Base-by-base conservation (phyloP, 257 asterid genomes). In the Asclepias syriaca region DNA sequence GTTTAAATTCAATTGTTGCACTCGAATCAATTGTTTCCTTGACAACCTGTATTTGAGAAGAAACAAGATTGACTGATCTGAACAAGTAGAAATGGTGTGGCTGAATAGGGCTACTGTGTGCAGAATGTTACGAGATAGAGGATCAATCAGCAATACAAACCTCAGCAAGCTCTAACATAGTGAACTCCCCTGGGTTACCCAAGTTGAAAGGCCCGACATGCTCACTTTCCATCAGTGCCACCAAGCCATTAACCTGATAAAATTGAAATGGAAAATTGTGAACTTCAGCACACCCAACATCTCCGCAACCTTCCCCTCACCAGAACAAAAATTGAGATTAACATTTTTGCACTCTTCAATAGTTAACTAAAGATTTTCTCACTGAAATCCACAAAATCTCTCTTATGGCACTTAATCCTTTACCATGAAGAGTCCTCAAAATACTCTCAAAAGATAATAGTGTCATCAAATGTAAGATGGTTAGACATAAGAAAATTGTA, bases 11-110 rank as follows among this genome's bases (percentile, higher is more conserved):
- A 16, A 95, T 87, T 0, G 85, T 79, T 5, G 98, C 97, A 66
- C 98, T 87, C 5, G 98, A 87, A 81, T 92, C 99, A 40, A 95
- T 87, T 66, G 90, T 87, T 84, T 92, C 97, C 84, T 92, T 95
- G 11, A 95, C 98, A 48, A 95, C 96, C 99, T 95, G 80, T 78
- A 66, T 73, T 56, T 49, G 70, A 63, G 22, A 77, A 70, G 51
- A 66, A 67, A 77, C 18, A 15, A 74, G 19, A 27, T 22, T 29
- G 13, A 18, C 13, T 32, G 61, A 10, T 66, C 27, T 29, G 7
- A 57, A 66, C 2, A 8, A 24, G 45, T 24, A 19, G 63, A 6
- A n/a, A 19, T 12, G 2, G 24, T 9, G 14, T 22, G 0, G 0
- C 72, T 24, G 48, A 27, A 9, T 19, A 9, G 10, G 65, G 13